Evolutionary conservation across 31 red algal species (phyloP).

Genomic region (Endocladia muricata): DNA sequence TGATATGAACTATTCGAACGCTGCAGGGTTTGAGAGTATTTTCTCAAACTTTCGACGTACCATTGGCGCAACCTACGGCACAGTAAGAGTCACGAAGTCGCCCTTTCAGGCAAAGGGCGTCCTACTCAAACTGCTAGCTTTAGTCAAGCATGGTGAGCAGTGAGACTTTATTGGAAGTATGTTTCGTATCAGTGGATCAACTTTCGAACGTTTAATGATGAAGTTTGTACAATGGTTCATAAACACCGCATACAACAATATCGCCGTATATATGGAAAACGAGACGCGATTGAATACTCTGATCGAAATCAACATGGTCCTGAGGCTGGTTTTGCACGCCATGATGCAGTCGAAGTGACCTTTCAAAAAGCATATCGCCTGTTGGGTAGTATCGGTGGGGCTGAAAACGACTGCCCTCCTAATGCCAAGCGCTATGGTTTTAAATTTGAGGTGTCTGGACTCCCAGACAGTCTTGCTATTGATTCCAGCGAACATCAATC

Average conservation of each 20-base stretch:
- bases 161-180: not conserved
- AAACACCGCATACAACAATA: not conserved
- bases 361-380: not conserved
- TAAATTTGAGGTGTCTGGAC: not conserved
- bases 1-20: not conserved
- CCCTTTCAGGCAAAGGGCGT: not conserved
- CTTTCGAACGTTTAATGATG: not conserved
- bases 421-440: constrained; percentile 13
- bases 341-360: constrained; percentile 5
- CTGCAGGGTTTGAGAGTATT: not conserved
- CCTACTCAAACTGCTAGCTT: not conserved
- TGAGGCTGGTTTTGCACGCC: not conserved
- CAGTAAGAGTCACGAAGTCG: not conserved
- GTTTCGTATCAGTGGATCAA: not conserved
- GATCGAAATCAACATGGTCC: not conserved
- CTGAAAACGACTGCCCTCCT: not conserved
- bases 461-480: not conserved
- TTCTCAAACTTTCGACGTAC: not conserved
- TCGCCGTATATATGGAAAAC: not conserved
- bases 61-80: not conserved
- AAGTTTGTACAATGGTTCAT: not conserved
- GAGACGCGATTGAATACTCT: not conserved
- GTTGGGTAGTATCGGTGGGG: not conserved
- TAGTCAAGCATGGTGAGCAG: constrained; percentile 6
- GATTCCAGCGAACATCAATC: not conserved